phyloP scores from a whole-genome alignment of 1,284 basidiomycete genomes.

The Puccinia hordei region DNA sequence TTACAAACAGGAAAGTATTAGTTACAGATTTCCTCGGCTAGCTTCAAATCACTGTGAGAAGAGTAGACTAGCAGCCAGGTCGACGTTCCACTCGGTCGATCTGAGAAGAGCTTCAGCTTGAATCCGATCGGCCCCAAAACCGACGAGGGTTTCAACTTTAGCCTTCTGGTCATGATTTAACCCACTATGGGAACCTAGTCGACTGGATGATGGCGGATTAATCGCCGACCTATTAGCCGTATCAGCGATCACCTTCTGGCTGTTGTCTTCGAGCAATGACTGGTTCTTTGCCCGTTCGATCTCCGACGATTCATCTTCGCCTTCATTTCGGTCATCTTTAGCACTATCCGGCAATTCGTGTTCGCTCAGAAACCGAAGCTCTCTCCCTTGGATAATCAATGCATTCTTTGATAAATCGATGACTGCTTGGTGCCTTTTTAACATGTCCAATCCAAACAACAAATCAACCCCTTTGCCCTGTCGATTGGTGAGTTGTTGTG shows the following conservation, averaged over 20 bases:
- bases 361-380: conserved; percentile 85
- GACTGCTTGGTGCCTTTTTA: conserved; percentile 92
- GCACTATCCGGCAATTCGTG: conserved; percentile 89
- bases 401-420: conserved; percentile 88
- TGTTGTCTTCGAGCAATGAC: conserved; percentile 38
- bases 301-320: conserved; percentile 42
- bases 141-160: conserved; percentile 64
- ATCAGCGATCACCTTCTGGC: conserved; percentile 37
- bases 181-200: conserved; percentile 12
- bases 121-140: conserved; percentile 73
- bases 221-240: conserved; percentile 44
- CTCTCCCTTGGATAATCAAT: conserved; percentile 80
- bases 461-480: conserved; percentile 88
- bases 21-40: too few species aligned
- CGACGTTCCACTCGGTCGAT: conserved; percentile 80
- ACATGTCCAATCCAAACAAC: conserved; percentile 94
- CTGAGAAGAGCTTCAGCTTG: conserved; percentile 75
- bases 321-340: conserved; percentile 60
- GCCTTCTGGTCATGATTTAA: conserved; percentile 56
- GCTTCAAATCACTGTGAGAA: conserved; percentile 63
- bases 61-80: conserved; percentile 81
- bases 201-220: not conserved
- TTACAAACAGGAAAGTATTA: too few species aligned
- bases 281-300: conserved; percentile 22
- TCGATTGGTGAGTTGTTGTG: not conserved